A percentile compares a stretch with the other conserved stretches of the same genome.
These are phyloP conservation scores for Purpureocillium lavendulum DNA, from an alignment of 2,329 filamentous ascomycete species.

Conservation along the genomic window DNA sequence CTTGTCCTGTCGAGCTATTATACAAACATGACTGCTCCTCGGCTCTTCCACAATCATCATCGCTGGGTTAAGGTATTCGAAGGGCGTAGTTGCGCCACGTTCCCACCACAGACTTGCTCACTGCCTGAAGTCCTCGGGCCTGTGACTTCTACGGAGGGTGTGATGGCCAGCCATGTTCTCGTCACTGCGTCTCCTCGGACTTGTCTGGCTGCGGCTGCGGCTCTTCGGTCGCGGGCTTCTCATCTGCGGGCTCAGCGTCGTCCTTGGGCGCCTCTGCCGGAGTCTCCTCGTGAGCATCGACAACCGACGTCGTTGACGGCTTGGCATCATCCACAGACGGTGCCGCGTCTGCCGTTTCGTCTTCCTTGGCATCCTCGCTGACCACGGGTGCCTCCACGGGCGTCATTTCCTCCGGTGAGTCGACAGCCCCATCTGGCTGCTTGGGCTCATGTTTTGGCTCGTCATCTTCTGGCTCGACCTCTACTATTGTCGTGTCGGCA, in stretches of 20 bases:
- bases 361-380: not conserved
- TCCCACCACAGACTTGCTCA: too few species aligned
- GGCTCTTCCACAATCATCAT: not conserved
- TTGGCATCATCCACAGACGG: not conserved
- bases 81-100: too few species aligned
- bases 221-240: not conserved
- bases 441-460: not conserved
- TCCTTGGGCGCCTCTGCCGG: not conserved
- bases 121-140: too few species aligned
- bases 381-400: not conserved
- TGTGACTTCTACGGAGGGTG: too few species aligned
- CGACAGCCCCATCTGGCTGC: not conserved
- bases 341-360: not conserved
- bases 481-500: slow-evolving; percentile 3
- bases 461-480: slow-evolving; percentile 3
- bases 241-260: not conserved
- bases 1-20: not conserved
- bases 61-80: not conserved
- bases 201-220: too few species aligned
- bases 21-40: not conserved
- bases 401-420: not conserved
- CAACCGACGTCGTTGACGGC: not conserved
- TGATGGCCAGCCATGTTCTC: too few species aligned
- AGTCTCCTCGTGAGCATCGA: not conserved
- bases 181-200: too few species aligned